These are phyloP conservation scores for Hypomontagnella submonticulosa DNA, from an alignment of 495 filamentous ascomycete genomes.

Conservation along the genomic window DNA sequence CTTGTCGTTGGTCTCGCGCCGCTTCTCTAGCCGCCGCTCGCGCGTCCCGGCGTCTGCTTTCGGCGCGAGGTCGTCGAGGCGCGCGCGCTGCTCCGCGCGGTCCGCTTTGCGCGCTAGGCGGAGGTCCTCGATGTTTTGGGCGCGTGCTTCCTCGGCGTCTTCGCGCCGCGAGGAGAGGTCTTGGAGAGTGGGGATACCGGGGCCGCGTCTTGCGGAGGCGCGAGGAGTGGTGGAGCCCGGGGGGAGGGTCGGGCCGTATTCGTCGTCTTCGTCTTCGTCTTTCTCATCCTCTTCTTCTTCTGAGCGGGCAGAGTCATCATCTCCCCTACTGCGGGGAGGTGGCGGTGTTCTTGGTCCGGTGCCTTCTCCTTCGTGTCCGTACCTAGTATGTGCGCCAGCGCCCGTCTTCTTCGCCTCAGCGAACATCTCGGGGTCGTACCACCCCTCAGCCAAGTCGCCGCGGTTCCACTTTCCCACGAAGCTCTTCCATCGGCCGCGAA, in stretches of 20 bases:
- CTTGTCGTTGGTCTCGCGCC: conserved; percentile 65
- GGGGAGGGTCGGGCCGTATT: conserved; percentile 78
- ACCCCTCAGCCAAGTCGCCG: conserved; percentile 90
- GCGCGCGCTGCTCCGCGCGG: conserved; percentile 66
- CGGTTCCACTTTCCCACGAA: conserved; percentile 94
- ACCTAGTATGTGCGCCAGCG: background rate
- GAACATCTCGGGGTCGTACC: conserved; percentile 83
- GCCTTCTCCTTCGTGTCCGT: background rate
- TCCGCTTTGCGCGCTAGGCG: conserved; percentile 71
- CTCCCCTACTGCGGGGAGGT: background rate
- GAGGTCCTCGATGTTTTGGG: conserved; percentile 63
- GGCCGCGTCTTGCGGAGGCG: conserved; percentile 62
- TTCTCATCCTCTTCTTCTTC: conserved; percentile 52
- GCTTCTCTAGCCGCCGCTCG: conserved; percentile 89
- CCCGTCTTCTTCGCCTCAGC: conserved; percentile 56
- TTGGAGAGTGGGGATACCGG: conserved; percentile 76
- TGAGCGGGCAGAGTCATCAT: background rate
- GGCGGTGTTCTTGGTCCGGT: conserved; percentile 4
- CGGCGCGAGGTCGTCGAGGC: conserved; percentile 81
- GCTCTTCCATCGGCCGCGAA: conserved; percentile 90
- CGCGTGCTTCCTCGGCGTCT: conserved; percentile 62
- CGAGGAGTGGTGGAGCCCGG: conserved; percentile 31
- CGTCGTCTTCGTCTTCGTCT: conserved; percentile 69
- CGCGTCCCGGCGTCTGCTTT: conserved; percentile 86
- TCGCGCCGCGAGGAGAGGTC: conserved; percentile 75